These are phyloP conservation scores for Xanthoceras sorbifolium DNA, from an alignment of 345 rosid species.

Conservation along the genomic window DNA sequence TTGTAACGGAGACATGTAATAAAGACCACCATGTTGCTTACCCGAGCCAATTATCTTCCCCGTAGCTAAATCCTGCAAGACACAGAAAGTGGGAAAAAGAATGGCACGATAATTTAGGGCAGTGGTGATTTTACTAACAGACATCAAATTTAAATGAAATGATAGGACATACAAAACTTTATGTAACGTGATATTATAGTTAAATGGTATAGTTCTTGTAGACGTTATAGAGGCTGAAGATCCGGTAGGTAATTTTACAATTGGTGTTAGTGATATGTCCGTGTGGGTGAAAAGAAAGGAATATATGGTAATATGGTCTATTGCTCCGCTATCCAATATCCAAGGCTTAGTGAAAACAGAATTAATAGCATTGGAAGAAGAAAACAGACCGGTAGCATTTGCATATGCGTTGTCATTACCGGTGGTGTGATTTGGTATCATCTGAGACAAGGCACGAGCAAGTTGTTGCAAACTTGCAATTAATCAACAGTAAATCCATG, in stretches of 20 bases:
- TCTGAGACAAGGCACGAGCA: too few relatives aligned
- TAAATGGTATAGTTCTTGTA: too few relatives aligned
- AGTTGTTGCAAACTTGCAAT: too few relatives aligned
- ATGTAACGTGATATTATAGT: neutral
- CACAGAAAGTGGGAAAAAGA: neutral
- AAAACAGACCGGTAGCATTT: neutral
- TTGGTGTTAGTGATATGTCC: too few relatives aligned
- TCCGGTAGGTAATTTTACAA: too few relatives aligned
- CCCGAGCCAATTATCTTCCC: constrained; percentile 5
- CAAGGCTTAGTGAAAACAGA: neutral
- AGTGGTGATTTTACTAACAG: neutral
- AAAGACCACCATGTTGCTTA: neutral
- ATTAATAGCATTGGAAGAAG: neutral
- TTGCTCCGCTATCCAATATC: neutral
- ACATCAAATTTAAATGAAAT: constrained; percentile 10
- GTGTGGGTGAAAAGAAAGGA: neutral
- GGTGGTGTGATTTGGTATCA: too few relatives aligned
- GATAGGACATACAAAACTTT: constrained; percentile 4
- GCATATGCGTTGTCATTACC: neutral
- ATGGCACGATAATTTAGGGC: neutral
- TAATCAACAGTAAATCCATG: too few relatives aligned
- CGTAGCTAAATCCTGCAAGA: constrained; percentile 1
- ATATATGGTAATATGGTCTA: neutral
- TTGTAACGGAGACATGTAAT: neutral
- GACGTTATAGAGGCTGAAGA: too few relatives aligned